Evolutionary conservation across 1,284 basidiomycete species (phyloP).

Genomic region (Lignosus rhinocerotis): DNA sequence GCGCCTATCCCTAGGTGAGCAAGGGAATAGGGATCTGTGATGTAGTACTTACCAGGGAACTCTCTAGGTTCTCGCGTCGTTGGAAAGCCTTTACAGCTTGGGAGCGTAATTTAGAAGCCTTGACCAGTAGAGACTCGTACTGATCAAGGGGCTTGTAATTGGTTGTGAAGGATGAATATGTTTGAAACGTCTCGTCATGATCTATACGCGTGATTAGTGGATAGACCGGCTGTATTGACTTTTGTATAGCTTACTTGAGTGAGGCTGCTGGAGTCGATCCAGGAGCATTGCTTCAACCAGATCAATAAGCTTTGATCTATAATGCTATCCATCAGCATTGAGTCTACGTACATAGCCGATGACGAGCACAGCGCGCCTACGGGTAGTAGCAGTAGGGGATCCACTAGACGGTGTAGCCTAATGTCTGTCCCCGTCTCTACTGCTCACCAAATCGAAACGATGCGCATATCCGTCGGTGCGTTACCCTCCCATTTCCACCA

Average conservation of each 20-base stretch:
- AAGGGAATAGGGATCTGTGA: not conserved
- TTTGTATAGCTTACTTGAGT: constrained; percentile 52
- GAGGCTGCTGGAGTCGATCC: constrained; percentile 64
- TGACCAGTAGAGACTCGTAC: constrained; percentile 77
- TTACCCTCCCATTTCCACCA: too few species aligned
- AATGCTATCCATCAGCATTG: not conserved
- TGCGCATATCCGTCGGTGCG: too few species aligned
- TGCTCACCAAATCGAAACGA: too few species aligned
- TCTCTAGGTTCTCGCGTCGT: constrained; percentile 62
- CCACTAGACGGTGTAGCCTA: too few species aligned
- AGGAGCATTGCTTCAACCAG: constrained; percentile 53
- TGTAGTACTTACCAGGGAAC: constrained; percentile 48
- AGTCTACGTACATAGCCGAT: not conserved
- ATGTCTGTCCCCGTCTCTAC: too few species aligned
- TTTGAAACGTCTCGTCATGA: constrained; percentile 76
- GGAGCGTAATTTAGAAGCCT: constrained; percentile 70
- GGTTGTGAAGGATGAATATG: constrained; percentile 87
- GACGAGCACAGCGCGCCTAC: not conserved
- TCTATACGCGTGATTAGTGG: constrained; percentile 37
- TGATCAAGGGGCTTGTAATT: constrained; percentile 67
- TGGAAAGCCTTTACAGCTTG: constrained; percentile 61
- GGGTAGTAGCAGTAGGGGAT: too few species aligned
- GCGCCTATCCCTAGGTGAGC: constrained; percentile 34
- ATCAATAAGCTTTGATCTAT: constrained; percentile 42
- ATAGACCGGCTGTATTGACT: not conserved